phyloP scores from a whole-genome alignment of 371 early-diverging fungal genomes.

The Mortierella sp. region DNA sequence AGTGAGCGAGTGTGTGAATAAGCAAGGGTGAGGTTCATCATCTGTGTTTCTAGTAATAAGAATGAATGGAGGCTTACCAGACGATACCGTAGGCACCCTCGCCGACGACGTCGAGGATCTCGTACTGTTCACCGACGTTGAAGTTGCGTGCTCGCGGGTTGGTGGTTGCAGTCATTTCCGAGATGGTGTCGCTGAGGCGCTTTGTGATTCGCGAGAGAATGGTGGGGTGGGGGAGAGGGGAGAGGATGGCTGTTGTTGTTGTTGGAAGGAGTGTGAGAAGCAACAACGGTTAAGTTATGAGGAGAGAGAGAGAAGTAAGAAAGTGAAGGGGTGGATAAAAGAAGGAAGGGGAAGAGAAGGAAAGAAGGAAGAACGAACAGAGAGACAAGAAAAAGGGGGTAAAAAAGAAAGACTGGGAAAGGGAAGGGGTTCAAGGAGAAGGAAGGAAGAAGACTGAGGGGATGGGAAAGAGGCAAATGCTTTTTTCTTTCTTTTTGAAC shows the following conservation, averaged over 20 bases:
- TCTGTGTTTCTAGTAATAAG: neutral
- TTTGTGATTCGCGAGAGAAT: constrained; percentile 58
- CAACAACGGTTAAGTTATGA: neutral
- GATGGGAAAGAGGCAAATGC: neutral
- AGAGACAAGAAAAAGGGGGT: neutral
- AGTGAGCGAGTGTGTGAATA: neutral
- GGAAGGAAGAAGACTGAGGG: neutral
- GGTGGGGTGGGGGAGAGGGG: constrained; percentile 27
- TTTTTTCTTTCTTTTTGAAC: too few relatives aligned
- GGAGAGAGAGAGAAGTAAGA: constrained; percentile 4
- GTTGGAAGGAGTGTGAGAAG: neutral
- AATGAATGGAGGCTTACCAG: constrained; percentile 64
- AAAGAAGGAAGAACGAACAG: neutral
- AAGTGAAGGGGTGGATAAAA: neutral
- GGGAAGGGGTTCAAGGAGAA: neutral
- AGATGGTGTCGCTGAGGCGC: constrained; percentile 54
- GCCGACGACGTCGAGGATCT: constrained; percentile 69
- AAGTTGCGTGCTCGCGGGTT: constrained; percentile 67
- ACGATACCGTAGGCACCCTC: constrained; percentile 87
- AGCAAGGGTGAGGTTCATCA: neutral
- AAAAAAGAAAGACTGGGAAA: constrained; percentile 1
- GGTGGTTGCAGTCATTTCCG: constrained; percentile 59
- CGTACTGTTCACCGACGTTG: constrained; percentile 73
- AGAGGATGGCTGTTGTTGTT: neutral
- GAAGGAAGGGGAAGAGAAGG: neutral